These are phyloP conservation scores for Nicotiana knightiana DNA, from an alignment of 257 asterid species.

Conservation along the genomic window DNA sequence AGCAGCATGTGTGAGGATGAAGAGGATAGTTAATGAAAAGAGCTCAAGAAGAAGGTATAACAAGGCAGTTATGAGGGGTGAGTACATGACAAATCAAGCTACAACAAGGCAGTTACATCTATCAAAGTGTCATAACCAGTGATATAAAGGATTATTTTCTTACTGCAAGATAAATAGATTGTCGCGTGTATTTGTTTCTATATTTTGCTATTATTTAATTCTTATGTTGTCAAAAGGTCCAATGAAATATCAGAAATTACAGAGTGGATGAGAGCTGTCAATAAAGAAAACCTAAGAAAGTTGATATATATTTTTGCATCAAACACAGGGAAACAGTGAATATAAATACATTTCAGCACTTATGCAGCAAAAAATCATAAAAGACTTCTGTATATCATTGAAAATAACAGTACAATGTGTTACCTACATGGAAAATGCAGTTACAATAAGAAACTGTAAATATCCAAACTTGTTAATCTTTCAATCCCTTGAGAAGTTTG, in stretches of 20 bases:
- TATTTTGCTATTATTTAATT: not conserved
- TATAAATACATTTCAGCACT: not conserved
- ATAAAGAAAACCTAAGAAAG: not conserved
- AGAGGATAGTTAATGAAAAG: not conserved
- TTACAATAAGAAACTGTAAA: not conserved
- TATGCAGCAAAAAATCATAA: not conserved
- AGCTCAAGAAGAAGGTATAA: not conserved
- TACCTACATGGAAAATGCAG: conserved; percentile 5
- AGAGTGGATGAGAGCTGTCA: not conserved
- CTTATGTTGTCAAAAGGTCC: not conserved
- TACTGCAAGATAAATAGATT: not conserved
- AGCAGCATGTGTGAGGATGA: not conserved
- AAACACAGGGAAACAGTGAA: not conserved
- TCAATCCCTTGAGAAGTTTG: conserved; percentile 46
- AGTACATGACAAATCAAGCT: not conserved
- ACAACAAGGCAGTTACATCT: not conserved
- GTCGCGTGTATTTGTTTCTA: not conserved
- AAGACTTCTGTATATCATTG: not conserved
- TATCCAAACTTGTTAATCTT: conserved; percentile 23
- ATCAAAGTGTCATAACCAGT: not conserved
- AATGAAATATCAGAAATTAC: not conserved
- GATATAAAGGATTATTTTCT: not conserved
- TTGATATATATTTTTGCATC: not conserved
- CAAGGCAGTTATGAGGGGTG: not conserved
- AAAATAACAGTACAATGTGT: not conserved